A percentile compares a stretch with the other conserved stretches of the same genome.
These are phyloP conservation scores for Russula lepida DNA, from an alignment of 768 basidiomycete species.

Conservation along the genomic window DNA sequence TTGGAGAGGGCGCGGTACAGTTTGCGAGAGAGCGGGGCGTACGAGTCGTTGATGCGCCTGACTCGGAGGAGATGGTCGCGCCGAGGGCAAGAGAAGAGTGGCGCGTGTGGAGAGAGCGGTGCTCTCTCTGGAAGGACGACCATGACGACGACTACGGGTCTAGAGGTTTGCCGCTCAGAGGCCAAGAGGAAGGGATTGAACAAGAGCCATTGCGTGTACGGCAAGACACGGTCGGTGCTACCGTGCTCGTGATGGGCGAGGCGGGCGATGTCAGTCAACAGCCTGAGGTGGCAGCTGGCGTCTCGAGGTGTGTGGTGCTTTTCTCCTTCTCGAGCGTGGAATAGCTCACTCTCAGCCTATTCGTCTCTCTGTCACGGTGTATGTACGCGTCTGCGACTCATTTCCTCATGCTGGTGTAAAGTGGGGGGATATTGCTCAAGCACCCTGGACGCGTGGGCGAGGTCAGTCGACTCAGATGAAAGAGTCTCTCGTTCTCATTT, in stretches of 20 bases:
- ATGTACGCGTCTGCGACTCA: too few relatives aligned
- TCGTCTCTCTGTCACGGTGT: too few relatives aligned
- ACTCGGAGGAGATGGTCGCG: constrained; percentile 37
- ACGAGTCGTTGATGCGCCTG: constrained; percentile 26
- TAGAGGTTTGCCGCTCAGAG: background rate
- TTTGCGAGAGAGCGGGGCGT: constrained; percentile 39
- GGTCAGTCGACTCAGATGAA: constrained; percentile 31
- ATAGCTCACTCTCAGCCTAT: too few relatives aligned
- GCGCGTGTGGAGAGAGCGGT: constrained; percentile 45
- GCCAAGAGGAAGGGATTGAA: background rate
- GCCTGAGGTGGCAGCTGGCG: constrained; percentile 48
- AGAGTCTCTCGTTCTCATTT: background rate
- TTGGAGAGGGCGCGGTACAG: constrained; percentile 47
- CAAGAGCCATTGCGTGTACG: constrained; percentile 21
- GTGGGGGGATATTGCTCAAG: constrained; percentile 77
- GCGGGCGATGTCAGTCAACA: constrained; percentile 24
- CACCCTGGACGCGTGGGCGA: constrained; percentile 67
- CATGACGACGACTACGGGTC: background rate
- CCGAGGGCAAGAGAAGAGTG: constrained; percentile 45
- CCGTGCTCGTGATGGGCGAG: constrained; percentile 38
- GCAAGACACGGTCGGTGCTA: constrained; percentile 81
- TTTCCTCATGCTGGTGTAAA: constrained; percentile 24
- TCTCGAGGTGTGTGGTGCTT: constrained; percentile 47
- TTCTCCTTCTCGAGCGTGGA: too few relatives aligned
- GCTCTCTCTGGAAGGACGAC: constrained; percentile 29